A percentile compares a stretch with the other conserved stretches of the same genome.
phyloP scores from a whole-genome alignment of 345 rosid species.

The Diplotaxis tenuifolia region DNA sequence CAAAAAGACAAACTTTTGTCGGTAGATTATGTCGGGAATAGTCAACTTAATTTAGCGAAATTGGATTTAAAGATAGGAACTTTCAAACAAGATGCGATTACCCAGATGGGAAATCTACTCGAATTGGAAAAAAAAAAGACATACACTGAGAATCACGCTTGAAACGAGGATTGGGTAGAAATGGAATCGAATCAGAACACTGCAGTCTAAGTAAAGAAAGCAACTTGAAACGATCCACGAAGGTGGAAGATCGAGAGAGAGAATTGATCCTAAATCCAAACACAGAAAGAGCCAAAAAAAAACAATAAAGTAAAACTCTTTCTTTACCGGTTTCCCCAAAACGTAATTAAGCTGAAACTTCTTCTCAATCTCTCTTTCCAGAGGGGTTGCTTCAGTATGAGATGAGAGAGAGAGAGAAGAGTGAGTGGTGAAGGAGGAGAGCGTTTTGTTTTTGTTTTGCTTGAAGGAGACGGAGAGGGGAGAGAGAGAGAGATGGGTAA shows the following conservation, averaged over 20 bases:
- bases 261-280: neutral
- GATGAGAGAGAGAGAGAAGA: neutral
- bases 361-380: neutral
- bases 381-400: constrained; percentile 46
- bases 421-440: neutral
- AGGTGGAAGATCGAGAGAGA: neutral
- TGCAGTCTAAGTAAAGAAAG: neutral
- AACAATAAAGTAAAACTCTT: neutral
- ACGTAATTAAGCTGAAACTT: constrained; percentile 4
- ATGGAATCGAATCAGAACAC: neutral
- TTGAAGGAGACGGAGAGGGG: neutral
- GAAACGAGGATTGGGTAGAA: constrained; percentile 17
- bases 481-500: neutral
- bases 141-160: neutral
- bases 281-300: neutral
- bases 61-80: neutral
- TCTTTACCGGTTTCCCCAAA: constrained; percentile 17
- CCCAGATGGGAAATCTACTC: constrained; percentile 12
- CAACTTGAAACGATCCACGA: neutral
- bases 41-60: constrained; percentile 26
- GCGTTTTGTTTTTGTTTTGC: too few species aligned
- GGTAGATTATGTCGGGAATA: constrained; percentile 17
- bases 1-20: constrained; percentile 10
- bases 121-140: neutral
- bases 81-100: neutral